Evolutionary conservation across 352 stramenopile genomes (phyloP).

Genomic region (Pythium aphanidermatum): DNA sequence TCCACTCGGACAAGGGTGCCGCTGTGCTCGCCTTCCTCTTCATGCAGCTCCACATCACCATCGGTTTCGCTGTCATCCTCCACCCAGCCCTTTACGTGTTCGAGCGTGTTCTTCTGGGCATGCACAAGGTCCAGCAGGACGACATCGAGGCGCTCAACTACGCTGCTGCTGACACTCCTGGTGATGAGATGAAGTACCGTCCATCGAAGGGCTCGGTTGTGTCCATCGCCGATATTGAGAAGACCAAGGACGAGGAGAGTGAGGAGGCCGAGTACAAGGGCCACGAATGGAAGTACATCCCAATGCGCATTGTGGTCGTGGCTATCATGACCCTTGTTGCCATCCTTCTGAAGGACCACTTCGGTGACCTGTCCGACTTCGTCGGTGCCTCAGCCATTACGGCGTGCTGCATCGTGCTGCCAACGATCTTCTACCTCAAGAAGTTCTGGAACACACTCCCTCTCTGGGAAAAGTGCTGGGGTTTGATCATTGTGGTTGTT

Average conservation of each 20-base stretch:
- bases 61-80: slow-evolving; percentile 54
- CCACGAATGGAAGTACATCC: slow-evolving; percentile 40
- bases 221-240: slow-evolving; percentile 36
- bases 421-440: slow-evolving; percentile 71
- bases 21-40: slow-evolving; percentile 30
- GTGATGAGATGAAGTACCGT: slow-evolving; percentile 13
- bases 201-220: slow-evolving; percentile 33
- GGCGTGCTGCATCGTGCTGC: slow-evolving; percentile 58
- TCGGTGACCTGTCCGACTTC: slow-evolving; percentile 66
- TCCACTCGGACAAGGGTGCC: slow-evolving; percentile 22
- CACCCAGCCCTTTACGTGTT: slow-evolving; percentile 51
- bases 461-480: slow-evolving; percentile 27
- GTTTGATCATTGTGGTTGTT: slow-evolving; percentile 34
- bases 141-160: slow-evolving; percentile 14
- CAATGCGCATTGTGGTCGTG: slow-evolving; percentile 51
- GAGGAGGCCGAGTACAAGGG: slow-evolving; percentile 37
- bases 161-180: slow-evolving; percentile 1
- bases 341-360: slow-evolving; percentile 37
- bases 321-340: slow-evolving; percentile 31
- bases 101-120: slow-evolving; percentile 37
- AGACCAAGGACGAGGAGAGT: slow-evolving; percentile 26
- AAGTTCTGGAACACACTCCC: slow-evolving; percentile 42
- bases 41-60: slow-evolving; percentile 51
- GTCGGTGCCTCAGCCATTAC: slow-evolving; percentile 53
- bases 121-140: slow-evolving; percentile 30